Base-by-base conservation (phyloP, 805 yeast genomes). In the Candida quercuum region DNA sequence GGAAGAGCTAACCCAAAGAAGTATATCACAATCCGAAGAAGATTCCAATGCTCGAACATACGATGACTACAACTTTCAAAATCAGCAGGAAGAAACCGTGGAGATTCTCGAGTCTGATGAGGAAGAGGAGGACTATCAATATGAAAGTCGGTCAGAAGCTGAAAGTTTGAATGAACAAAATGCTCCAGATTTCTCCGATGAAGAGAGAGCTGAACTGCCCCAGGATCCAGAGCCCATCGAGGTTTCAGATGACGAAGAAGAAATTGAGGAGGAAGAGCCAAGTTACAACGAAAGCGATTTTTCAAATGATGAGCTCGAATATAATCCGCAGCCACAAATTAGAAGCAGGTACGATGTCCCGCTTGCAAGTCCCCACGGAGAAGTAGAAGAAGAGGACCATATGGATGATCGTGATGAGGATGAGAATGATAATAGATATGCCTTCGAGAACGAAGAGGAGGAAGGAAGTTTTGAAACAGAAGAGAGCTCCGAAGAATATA, bases 61-160 rank as follows among this genome's bases (percentile, higher is more conserved):
- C 56, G 26, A 60, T 8, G 24, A 8, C 24, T 8, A 11, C 24
- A 8, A 22, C 24, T 22, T 8, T 11, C 10, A 22, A 8, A 22
- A 22, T 8, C 24, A 8, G 8, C 10, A 22, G 11, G 24, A 22
- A 8, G 24, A 22, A 22, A 11, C 60, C 21, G 18, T n/a, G 38
- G 31, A 11, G 37, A 36, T 26, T 6, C 4, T n/a, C 5, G 29
- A 26, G 6, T 14, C 29, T 14, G 6, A 9, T 49, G 25, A 49
- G 43, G 27, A 54, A 50, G 27, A 41, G 53, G 40, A 64, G 8
- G 54, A 57, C 23, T 33, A 44, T 14, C 64, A 63, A 23, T 28
- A 22, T 22, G 51, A 47, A 45, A 51, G 28, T 21, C 36, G 36
- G 31, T 38, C 40, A 17, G 24, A 25, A 30, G 34, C 42, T 16